Conservation (phyloP, 2,329 filamentous ascomycete genomes). For the Chaetomiaceae sp. region DNA sequence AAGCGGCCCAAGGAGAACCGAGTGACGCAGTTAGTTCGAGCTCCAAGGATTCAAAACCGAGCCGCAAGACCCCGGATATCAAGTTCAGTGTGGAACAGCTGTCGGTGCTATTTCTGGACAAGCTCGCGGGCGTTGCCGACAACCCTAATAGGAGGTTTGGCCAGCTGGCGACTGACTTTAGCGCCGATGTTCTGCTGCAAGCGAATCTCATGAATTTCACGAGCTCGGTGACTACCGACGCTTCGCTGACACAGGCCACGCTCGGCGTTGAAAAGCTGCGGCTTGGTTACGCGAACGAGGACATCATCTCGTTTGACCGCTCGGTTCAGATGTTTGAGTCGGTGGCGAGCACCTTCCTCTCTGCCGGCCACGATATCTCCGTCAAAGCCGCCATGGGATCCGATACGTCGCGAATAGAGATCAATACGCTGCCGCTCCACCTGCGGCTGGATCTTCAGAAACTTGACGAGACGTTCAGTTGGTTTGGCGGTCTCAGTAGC, state of each 20-base stretch:
- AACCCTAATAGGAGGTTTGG: conserved; percentile 41
- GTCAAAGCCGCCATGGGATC: conserved; percentile 44
- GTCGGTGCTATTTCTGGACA: conserved; percentile 51
- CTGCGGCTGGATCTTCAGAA: conserved; percentile 70
- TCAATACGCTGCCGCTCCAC: conserved; percentile 71
- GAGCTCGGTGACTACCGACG: conserved; percentile 27
- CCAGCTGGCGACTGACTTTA: conserved; percentile 34
- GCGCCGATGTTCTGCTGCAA: conserved; percentile 48
- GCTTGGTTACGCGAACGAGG: conserved; percentile 56
- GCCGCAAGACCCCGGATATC: conserved; percentile 32
- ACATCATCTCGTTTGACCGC: conserved; percentile 58
- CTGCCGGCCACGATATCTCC: conserved; percentile 52
- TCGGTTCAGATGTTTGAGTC: conserved; percentile 53
- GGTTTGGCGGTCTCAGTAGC: conserved; percentile 87
- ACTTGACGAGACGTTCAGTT: conserved; percentile 78
- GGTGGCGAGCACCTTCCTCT: conserved; percentile 51
- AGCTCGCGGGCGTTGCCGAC: conserved; percentile 46
- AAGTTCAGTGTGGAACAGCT: conserved; percentile 44
- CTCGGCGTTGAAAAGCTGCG: conserved; percentile 51
- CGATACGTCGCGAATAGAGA: conserved; percentile 47
- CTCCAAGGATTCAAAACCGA: conserved; percentile 9
- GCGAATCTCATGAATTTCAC: conserved; percentile 41
- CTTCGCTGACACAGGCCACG: conserved; percentile 30
- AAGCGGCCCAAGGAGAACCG: conserved; percentile 34
- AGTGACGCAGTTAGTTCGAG: conserved; percentile 13